Evolutionary conservation across 331 rosid genomes (phyloP), one percentile per base, ranked within the genome.

Genomic region (Quercus lobata): DNA sequence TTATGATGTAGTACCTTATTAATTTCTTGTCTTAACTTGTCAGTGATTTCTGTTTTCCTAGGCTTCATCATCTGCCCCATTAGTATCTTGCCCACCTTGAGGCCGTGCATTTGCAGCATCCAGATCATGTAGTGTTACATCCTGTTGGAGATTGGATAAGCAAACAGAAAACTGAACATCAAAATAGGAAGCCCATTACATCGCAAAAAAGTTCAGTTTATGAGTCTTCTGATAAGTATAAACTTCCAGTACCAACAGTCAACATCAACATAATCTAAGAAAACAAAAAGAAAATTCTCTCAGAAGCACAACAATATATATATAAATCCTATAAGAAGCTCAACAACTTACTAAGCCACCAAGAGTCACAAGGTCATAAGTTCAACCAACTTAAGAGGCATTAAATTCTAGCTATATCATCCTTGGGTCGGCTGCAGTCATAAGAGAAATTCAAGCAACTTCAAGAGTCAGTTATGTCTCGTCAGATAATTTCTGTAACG

Each of bases 51-150:
- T 22, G 96, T 92, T 87, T 95, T 95, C 85, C 94, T 86, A 58
- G 99, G 97, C 81, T 95, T 95, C 97, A 92, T 92, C 99, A 95
- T 95, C 88, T 95, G 99, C 77, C 99, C 97, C 99, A 95, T 92
- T 60, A 95, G 83, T 77, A 84, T 95, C 99, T 77, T 95, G 99
- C 54, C 99, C 99, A 58, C 97, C 99, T 84, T 92, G 99, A 73
- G 97, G 97, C 53, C 97, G 89, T 53, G 97, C 97, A 76, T 95
- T 95, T 68, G 97, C 97, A 83, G 94, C 94, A 82, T 93, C 98
- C 41, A 93, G 90, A 87, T 93, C 98, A 69, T 93, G 98, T 32
- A 93, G 87, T 22, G 98, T 90, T 69, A 91, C 98, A 81, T 93
- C 97, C 98, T 91, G 81, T 68, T 63, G 72, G 18, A 65, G 76